A percentile compares a stretch with the other conserved stretches of the same genome.
Evolutionary conservation across 2,329 filamentous ascomycete genomes (phyloP).

Genomic region (Elsinoe perseae): DNA sequence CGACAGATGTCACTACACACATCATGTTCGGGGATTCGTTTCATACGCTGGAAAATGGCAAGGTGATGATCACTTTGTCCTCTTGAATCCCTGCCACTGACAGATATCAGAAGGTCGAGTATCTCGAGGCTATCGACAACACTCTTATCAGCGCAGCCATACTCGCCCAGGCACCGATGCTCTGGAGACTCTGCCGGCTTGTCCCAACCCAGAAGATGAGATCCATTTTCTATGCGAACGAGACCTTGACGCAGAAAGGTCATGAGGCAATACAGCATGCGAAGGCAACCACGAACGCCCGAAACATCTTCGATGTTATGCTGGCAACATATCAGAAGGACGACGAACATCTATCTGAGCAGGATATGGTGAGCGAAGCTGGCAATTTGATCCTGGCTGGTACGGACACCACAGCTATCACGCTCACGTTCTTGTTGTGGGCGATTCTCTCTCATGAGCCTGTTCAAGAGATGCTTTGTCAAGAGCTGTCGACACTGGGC

Average conservation of each 20-base stretch:
- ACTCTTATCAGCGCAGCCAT: conserved; percentile 28
- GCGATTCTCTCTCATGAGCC: no score
- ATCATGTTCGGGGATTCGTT: conserved; percentile 36
- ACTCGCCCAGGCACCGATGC: conserved; percentile 28
- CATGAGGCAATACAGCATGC: no score
- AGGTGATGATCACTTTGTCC: conserved; percentile 22
- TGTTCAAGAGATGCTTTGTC: not conserved
- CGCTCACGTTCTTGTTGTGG: not conserved
- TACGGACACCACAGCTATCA: not conserved
- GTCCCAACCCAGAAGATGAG: conserved; percentile 21
- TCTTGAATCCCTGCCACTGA: not conserved
- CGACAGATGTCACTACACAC: conserved; percentile 33
- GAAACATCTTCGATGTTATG: no score
- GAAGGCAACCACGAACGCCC: no score
- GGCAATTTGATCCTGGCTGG: not conserved
- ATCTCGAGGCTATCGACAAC: conserved; percentile 27
- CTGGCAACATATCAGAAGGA: no score
- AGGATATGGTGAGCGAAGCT: not conserved
- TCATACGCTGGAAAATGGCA: conserved; percentile 32
- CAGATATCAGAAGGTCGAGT: conserved; percentile 21
- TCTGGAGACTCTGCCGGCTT: conserved; percentile 22
- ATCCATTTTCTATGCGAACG: conserved; percentile 22
- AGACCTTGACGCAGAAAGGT: no score
- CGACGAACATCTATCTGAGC: not conserved
- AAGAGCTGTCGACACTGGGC: not conserved